Evolutionary conservation across 331 rosid species (phyloP), one percentile per base, ranked within the genome.

Genomic region (Erythrophleum ivorense): DNA sequence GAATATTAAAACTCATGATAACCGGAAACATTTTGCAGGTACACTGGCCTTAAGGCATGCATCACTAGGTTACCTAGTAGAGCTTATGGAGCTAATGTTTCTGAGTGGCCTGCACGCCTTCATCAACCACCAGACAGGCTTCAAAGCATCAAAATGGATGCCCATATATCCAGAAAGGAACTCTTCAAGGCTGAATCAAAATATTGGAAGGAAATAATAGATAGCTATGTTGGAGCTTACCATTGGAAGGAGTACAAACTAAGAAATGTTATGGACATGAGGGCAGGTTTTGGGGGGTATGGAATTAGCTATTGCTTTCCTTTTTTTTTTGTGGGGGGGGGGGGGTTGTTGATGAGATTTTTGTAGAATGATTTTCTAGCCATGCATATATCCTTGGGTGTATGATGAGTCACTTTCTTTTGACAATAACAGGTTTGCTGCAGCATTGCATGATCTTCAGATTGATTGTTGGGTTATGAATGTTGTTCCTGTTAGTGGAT

Each of bases 241-340:
- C 93, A 72, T 76, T 92, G 97, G 97, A 85, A 84, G 78, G 86
- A 87, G 21, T 82, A 82, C 62, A 83, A 82, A 52, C 78, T 93
- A 21, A 86, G 98, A 89, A 95, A 93, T 79, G 88, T 93, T 43
- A 80, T 93, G 91, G 98, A 95, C 84, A 90, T 91, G 98, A 91
- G 88, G 60, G 98, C 97, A 57, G 93, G 97, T 83, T 95, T 88
- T 81, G 98, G 97, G 78, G 98, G 98, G 98, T 93, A 92, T 60
- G 75, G 11, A 59, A 79, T 16, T 65, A 71, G 40, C 62, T 75
- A 11, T 71, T 48, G 18, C 19, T 43, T 46, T n/a, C 12, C 29
- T 60, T 55, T 52, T 45, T 24, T 24, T 24, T 24, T 24, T 24
- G 0, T 24, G 0, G 29, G 29, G 29, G 29, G 29, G 29, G 29